A percentile compares a stretch with the other conserved stretches of the same genome.
Evolutionary conservation across 495 filamentous ascomycete species (phyloP).

Genomic region (Astrocystis sublimbata): DNA sequence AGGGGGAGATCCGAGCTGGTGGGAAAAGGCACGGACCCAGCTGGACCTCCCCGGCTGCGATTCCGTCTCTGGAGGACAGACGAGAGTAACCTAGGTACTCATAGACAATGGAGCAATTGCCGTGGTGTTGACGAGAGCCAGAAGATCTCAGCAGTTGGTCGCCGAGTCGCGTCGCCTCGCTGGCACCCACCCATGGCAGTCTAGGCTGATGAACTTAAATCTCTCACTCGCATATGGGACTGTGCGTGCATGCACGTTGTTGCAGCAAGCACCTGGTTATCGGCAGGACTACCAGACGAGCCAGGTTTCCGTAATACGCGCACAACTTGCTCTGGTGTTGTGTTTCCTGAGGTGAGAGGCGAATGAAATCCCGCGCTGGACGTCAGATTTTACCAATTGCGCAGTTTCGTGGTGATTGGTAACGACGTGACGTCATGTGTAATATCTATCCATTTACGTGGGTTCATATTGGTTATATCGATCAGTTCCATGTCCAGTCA

Average conservation of each 20-base stretch:
- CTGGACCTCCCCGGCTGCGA: no score
- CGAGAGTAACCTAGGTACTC: not conserved
- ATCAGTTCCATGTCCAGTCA: no score
- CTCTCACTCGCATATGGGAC: constrained; percentile 10
- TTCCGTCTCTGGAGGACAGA: no score
- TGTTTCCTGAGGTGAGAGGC: not conserved
- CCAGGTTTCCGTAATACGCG: constrained; percentile 2
- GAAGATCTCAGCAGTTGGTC: not conserved
- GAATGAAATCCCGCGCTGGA: not conserved
- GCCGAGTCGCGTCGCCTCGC: not conserved
- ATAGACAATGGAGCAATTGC: not conserved
- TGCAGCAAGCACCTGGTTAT: not conserved
- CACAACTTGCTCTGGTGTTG: not conserved
- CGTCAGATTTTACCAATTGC: not conserved
- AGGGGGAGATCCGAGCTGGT: constrained; percentile 14
- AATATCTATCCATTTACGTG: no score
- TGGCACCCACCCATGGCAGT: not conserved
- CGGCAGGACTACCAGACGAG: not conserved
- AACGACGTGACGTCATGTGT: not conserved
- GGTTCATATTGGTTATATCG: no score
- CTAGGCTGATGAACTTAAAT: constrained; percentile 12
- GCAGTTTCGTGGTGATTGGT: not conserved
- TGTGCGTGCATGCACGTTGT: constrained; percentile 2
- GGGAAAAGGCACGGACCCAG: not conserved
- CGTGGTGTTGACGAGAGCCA: not conserved